These are phyloP conservation scores for Rubus parviflorus DNA, from an alignment of 306 rosid species.

Conservation along the genomic window DNA sequence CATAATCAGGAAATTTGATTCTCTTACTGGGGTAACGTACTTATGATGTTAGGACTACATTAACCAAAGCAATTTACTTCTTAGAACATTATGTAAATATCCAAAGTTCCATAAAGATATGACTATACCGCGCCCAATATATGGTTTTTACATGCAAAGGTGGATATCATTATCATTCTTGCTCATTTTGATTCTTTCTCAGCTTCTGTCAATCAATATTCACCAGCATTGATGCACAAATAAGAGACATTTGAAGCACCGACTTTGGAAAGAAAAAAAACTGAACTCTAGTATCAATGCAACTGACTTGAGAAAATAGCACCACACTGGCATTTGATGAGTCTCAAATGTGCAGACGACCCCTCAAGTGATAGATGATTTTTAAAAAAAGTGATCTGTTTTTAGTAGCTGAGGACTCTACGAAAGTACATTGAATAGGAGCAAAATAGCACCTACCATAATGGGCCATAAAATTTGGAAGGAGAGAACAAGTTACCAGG, in stretches of 20 bases:
- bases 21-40: neutral
- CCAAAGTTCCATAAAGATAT: neutral
- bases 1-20: neutral
- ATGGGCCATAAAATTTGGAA: neutral
- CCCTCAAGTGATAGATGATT: neutral
- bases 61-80: neutral
- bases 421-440: neutral
- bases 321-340: neutral
- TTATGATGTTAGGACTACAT: neutral
- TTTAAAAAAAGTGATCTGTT: neutral
- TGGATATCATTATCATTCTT: neutral
- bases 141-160: neutral
- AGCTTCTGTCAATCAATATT: neutral
- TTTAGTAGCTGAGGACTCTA: neutral
- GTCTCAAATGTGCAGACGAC: neutral
- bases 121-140: neutral
- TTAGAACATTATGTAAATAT: neutral
- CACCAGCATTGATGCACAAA: neutral
- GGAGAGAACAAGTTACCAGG: neutral
- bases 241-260: neutral
- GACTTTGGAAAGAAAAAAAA: neutral
- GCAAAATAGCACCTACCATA: neutral
- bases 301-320: neutral
- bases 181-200: neutral
- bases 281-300: neutral